Conservation (phyloP, 2,329 filamentous ascomycete genomes). For the Nothopassalora personata region DNA sequence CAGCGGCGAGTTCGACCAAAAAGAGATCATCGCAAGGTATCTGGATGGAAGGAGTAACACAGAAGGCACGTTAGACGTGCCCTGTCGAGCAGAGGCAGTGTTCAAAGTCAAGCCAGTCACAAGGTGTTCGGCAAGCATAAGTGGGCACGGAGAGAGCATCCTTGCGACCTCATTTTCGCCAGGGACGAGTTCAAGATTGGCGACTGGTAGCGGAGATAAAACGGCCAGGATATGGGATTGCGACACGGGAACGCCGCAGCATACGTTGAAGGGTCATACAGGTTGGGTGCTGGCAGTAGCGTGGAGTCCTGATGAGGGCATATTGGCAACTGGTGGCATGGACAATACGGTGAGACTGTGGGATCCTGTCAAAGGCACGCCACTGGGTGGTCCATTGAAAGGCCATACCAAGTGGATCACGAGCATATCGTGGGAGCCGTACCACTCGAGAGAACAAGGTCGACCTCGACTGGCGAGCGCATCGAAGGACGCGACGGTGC, state of each 20-base stretch:
- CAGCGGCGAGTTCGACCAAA: slow-evolving; percentile 38
- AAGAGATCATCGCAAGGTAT: slow-evolving; percentile 38
- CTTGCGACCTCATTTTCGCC: slow-evolving; percentile 82
- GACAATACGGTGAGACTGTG: slow-evolving; percentile 88
- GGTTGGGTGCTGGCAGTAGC: slow-evolving; percentile 85
- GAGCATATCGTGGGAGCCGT: slow-evolving; percentile 86
- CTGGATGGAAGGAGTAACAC: slow-evolving; percentile 46
- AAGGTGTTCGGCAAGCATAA: slow-evolving; percentile 79
- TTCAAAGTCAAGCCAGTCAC: slow-evolving; percentile 91
- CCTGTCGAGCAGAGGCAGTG: slow-evolving; percentile 77
- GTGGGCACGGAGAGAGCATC: slow-evolving; percentile 88
- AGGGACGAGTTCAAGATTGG: slow-evolving; percentile 66
- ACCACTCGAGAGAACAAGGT: slow-evolving; percentile 71
- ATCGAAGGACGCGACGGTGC: slow-evolving; percentile 82
- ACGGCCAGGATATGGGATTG: slow-evolving; percentile 93
- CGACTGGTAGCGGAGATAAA: slow-evolving; percentile 84
- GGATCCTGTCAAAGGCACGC: slow-evolving; percentile 75
- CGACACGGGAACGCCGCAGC: slow-evolving; percentile 81
- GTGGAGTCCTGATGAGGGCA: slow-evolving; percentile 77
- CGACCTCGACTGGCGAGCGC: slow-evolving; percentile 76
- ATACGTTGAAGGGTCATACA: slow-evolving; percentile 80
- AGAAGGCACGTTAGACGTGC: slow-evolving; percentile 58
- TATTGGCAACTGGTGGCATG: slow-evolving; percentile 85
- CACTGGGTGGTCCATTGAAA: slow-evolving; percentile 65
- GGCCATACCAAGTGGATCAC: slow-evolving; percentile 89